These are phyloP conservation scores for Coleophoma crateriformis DNA, from an alignment of 2,329 filamentous ascomycete species.

Conservation along the genomic window DNA sequence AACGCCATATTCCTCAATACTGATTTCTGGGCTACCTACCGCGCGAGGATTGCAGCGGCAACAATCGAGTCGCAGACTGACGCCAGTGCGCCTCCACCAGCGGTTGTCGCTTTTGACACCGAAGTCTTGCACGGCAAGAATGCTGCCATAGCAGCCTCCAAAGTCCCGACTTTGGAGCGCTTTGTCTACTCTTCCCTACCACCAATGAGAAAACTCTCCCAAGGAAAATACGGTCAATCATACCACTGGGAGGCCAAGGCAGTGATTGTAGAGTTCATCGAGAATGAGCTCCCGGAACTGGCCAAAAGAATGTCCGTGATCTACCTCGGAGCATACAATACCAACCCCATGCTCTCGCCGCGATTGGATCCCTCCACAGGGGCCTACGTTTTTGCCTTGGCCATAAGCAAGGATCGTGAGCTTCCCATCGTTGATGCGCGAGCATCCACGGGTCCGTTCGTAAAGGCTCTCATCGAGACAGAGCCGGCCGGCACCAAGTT, in stretches of 20 bases:
- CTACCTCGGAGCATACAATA: no score
- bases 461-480: no score
- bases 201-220: constrained; percentile 39
- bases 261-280: constrained; percentile 38
- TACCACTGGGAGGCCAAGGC: constrained; percentile 51
- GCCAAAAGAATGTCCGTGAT: constrained; percentile 38
- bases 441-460: no score
- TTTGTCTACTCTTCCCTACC: constrained; percentile 45
- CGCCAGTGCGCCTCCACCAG: no score
- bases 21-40: constrained; percentile 47
- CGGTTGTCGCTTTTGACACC: constrained; percentile 33
- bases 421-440: no score
- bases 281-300: constrained; percentile 35
- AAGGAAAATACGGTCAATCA: constrained; percentile 37
- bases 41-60: constrained; percentile 29
- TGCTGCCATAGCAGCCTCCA: constrained; percentile 42
- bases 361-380: no score
- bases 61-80: constrained; percentile 35
- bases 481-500: no score
- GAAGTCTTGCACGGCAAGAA: constrained; percentile 49
- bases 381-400: no score
- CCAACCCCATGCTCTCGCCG: no score
- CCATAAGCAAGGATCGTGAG: no score
- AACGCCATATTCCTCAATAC: constrained; percentile 49
- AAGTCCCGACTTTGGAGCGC: constrained; percentile 37